phyloP scores from a whole-genome alignment of 495 filamentous ascomycete genomes.

The Staphylotrichum tortipilum region DNA sequence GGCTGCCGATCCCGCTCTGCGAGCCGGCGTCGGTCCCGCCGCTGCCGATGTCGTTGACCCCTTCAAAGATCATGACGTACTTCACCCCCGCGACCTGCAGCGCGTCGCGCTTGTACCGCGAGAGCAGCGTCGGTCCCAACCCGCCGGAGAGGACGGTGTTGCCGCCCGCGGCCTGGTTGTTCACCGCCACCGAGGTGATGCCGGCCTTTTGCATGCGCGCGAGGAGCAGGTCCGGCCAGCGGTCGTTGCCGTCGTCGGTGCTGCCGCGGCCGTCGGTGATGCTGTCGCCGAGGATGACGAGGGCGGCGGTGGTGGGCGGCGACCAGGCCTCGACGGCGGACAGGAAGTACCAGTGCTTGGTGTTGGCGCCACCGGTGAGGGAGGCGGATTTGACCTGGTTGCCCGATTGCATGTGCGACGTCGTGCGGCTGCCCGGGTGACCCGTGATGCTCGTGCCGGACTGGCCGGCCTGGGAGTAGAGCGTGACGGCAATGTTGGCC shows the following conservation, averaged over 20 bases:
- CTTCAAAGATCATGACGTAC: conserved; percentile 63
- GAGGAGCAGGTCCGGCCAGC: conserved; percentile 61
- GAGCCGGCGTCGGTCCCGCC: conserved; percentile 36
- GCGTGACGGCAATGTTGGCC: conserved; percentile 46
- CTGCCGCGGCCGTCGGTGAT: conserved; percentile 66
- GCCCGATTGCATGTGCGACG: conserved; percentile 48
- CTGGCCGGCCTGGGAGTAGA: conserved; percentile 54
- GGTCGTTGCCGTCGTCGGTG: conserved; percentile 55
- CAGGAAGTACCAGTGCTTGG: conserved; percentile 53
- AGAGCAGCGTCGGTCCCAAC: conserved; percentile 52
- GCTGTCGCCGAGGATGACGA: conserved; percentile 62
- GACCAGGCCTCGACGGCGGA: conserved; percentile 51
- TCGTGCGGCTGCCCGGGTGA: conserved; percentile 62
- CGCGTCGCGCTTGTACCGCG: conserved; percentile 57
- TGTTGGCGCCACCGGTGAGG: conserved; percentile 36
- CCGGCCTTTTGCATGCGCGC: conserved; percentile 39
- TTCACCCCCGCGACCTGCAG: conserved; percentile 42
- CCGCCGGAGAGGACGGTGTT: conserved; percentile 58
- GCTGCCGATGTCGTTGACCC: conserved; percentile 61
- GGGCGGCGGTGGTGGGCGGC: conserved; percentile 33
- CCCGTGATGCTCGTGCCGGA: conserved; percentile 48
- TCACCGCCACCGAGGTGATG: conserved; percentile 44
- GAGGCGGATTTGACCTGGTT: conserved; percentile 43
- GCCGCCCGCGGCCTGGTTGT: conserved; percentile 68
- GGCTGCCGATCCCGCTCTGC: conserved; percentile 43